Base-by-base conservation (phyloP, 371 early-diverging fungal species). In the Choanephora cucurbitarum region DNA sequence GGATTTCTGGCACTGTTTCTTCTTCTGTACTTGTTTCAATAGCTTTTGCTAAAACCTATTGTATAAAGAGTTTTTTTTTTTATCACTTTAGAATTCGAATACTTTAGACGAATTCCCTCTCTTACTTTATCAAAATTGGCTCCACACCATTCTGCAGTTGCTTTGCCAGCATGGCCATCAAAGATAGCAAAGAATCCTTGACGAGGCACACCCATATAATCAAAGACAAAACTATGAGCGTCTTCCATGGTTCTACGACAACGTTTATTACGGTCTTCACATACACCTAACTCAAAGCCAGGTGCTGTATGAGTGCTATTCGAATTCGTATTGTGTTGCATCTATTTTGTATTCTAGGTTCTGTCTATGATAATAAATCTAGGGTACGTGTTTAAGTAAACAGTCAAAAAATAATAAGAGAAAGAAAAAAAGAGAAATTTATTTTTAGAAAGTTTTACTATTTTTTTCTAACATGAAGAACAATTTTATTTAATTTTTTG, bases 201-300 rank as follows among this genome's bases (percentile, higher is more conserved):
- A 42, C 91, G 90, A 47, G 80, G 69, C 54, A 90, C 80, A 52
- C 84, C 84, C 47, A 80, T 85, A 71, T 88, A 98, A 72, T 93
- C 84, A 57, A 91, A 86, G 46, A 88, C 70, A 68, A 79, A 90
- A 6, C 83, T 81, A 68, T 98, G 97, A 10, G 97, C 88, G 67
- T 98, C 95, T 88, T 98, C 97, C 96, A 97, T 97, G n/a, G 93
- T 94, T 72, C 96, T 73, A 54, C 97, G 77, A 68, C 90, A 91
- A 24, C 90, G 83, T 60, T 86, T 87, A 73, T 97, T 97, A 52
- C 91, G 77, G 76, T 95, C 96, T 60, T 93, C 92, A 32, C 85
- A 66, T 39, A 95, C 79, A 18, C 95, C 95, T 21, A 93, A 49
- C 33, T 58, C 24, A 41, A 79, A 79, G 17, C 79, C 79, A 52